Percentiles rank a stretch among this genome's conserved stretches.
phyloP scores from a whole-genome alignment of 768 basidiomycete genomes.

The Naganishia friedmannii region DNA sequence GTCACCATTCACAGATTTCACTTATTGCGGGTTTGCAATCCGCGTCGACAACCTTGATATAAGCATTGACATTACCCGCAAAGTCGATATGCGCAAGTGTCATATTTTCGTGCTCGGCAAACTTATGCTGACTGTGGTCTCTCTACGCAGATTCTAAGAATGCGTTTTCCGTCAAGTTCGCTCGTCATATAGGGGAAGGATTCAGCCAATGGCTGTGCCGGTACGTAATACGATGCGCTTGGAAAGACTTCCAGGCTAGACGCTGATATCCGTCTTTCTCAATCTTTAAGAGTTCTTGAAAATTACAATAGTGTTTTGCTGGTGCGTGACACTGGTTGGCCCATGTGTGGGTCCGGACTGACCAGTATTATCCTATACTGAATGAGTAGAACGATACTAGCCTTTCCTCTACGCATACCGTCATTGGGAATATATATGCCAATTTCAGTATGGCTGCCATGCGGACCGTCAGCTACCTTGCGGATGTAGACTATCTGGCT shows the following conservation, averaged over 20 bases:
- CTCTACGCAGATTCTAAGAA: conserved; percentile 29
- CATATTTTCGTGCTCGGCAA: neutral
- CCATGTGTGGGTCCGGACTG: neutral
- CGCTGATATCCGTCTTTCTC: conserved; percentile 48
- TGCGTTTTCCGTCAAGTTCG: conserved; percentile 28
- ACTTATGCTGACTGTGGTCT: neutral
- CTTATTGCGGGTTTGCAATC: conserved; percentile 88
- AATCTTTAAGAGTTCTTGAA: conserved; percentile 63
- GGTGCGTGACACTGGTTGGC: conserved; percentile 35
- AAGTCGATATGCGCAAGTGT: conserved; percentile 60
- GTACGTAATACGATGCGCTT: conserved; percentile 26
- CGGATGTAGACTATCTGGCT: conserved; percentile 59
- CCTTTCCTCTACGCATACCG: conserved; percentile 63
- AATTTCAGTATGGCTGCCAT: conserved; percentile 76
- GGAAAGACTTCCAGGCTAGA: neutral
- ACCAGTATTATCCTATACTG: neutral
- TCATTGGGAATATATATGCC: conserved; percentile 81
- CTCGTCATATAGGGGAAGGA: conserved; percentile 7
- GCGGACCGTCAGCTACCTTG: conserved; percentile 81
- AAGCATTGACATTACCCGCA: conserved; percentile 72
- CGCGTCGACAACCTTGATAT: conserved; percentile 73
- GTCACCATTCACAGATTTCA: conserved; percentile 63
- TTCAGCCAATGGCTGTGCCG: conserved; percentile 41
- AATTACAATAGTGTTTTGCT: conserved; percentile 75
- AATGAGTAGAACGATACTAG: conserved; percentile 60